Conservation (phyloP, 2,329 filamentous ascomycete species). For the Neocatenulostroma microsporum region DNA sequence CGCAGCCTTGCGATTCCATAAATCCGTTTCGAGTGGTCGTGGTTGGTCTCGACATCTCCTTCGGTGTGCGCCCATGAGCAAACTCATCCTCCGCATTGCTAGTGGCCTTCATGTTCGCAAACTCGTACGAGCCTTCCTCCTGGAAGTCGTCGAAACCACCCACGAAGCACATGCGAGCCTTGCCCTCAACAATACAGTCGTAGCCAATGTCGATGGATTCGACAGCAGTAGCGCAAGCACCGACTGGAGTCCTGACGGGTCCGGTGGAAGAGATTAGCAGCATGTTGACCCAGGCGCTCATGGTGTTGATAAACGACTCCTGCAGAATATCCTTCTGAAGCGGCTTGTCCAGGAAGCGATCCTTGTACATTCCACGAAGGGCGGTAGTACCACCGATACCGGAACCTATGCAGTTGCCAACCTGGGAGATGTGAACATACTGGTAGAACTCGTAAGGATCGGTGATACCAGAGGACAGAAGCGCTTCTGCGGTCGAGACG, state of each 20-base stretch:
- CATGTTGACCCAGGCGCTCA: constrained; percentile 99
- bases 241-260: constrained; percentile 96
- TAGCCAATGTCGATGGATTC: constrained; percentile 97
- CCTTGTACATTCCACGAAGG: constrained; percentile 95
- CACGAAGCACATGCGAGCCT: constrained; percentile 93
- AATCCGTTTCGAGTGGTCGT: constrained; percentile 96
- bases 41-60: constrained; percentile 95
- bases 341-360: constrained; percentile 92
- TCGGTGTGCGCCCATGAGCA: constrained; percentile 84
- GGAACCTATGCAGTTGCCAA: constrained; percentile 96
- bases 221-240: constrained; percentile 92
- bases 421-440: constrained; percentile 95
- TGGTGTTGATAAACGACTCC: constrained; percentile 99
- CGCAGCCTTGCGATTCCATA: constrained; percentile 98
- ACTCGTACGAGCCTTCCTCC: constrained; percentile 98
- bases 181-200: constrained; percentile 96
- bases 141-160: constrained; percentile 99
- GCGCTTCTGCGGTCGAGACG: constrained; percentile 84
- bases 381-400: constrained; percentile 94
- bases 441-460: constrained; percentile 99
- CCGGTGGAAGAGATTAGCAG: constrained; percentile 92
- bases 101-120: constrained; percentile 99
- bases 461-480: constrained; percentile 88
- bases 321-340: constrained; percentile 98
- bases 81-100: constrained; percentile 98